These are phyloP conservation scores for Termitomyces eurrhizus DNA, from an alignment of 768 basidiomycete species.

Conservation along the genomic window DNA sequence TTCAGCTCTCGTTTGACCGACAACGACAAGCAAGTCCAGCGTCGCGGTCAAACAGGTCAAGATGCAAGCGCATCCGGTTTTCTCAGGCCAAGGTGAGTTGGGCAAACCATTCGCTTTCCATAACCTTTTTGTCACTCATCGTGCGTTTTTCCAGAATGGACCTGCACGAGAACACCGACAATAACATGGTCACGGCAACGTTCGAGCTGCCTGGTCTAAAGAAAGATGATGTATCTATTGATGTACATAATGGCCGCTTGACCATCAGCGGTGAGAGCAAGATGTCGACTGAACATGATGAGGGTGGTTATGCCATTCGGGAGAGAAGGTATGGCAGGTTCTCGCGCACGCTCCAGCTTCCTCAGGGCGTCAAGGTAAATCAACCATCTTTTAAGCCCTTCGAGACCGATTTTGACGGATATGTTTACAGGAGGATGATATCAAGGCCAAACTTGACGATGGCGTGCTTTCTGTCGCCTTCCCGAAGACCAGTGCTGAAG, in stretches of 20 bases:
- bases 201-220: slow-evolving; percentile 55
- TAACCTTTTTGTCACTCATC: neutral
- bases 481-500: neutral
- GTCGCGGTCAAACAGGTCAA: neutral
- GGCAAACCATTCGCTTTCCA: neutral
- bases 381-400: neutral
- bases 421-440: neutral
- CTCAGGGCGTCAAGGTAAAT: slow-evolving; percentile 42
- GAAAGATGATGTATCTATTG: slow-evolving; percentile 43
- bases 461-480: too few species aligned
- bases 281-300: slow-evolving; percentile 26
- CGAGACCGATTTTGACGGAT: neutral
- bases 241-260: slow-evolving; percentile 42
- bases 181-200: slow-evolving; percentile 41
- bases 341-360: slow-evolving; percentile 42
- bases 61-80: slow-evolving; percentile 22
- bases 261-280: slow-evolving; percentile 43
- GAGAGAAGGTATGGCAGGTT: slow-evolving; percentile 49
- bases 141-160: slow-evolving; percentile 34
- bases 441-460: too few species aligned
- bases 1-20: slow-evolving; percentile 16
- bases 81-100: too few species aligned
- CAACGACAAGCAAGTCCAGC: slow-evolving; percentile 2
- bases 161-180: slow-evolving; percentile 38
- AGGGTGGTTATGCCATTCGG: slow-evolving; percentile 34